These are phyloP conservation scores for Cairneyella variabilis DNA, from an alignment of 495 filamentous ascomycete species.

Conservation along the genomic window DNA sequence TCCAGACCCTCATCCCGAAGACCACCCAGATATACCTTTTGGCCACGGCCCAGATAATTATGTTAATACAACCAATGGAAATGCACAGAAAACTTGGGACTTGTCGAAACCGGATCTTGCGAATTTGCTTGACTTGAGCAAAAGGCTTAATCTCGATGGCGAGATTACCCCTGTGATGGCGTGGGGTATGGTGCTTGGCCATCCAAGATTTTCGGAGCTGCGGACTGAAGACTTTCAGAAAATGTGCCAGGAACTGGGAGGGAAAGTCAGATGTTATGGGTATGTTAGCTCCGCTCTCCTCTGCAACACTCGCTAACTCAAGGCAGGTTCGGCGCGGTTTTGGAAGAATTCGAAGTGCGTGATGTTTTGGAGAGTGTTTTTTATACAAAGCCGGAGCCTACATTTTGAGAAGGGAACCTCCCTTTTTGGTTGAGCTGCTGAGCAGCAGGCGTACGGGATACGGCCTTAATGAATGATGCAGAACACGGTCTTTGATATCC, in stretches of 20 bases:
- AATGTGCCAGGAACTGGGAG: conserved; percentile 66
- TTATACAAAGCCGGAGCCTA: conserved; percentile 15
- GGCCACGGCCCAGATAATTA: conserved; percentile 30
- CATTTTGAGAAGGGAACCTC: too few species aligned
- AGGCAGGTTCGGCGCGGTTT: conserved; percentile 73
- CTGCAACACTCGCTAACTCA: conserved; percentile 17
- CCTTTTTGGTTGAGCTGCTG: too few species aligned
- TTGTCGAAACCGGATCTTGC: conserved; percentile 69
- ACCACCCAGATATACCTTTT: conserved; percentile 43
- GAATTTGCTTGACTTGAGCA: conserved; percentile 80
- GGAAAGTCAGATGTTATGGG: conserved; percentile 90
- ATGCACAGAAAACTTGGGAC: conserved; percentile 56
- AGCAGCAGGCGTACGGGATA: too few species aligned
- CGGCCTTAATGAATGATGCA: too few species aligned
- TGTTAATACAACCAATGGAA: conserved; percentile 27
- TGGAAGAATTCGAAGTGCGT: conserved; percentile 88
- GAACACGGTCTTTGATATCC: too few species aligned
- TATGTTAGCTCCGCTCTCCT: conserved; percentile 46
- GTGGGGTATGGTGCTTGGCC: conserved; percentile 72
- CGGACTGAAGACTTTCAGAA: conserved; percentile 64
- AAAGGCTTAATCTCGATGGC: conserved; percentile 77
- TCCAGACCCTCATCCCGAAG: conserved; percentile 48
- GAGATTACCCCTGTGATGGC: conserved; percentile 98
- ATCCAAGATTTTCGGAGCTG: conserved; percentile 64
- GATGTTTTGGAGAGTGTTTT: conserved; percentile 78